Evolutionary conservation across 2,329 filamentous ascomycete species (phyloP).

Genomic region (Monosporascus sp.): DNA sequence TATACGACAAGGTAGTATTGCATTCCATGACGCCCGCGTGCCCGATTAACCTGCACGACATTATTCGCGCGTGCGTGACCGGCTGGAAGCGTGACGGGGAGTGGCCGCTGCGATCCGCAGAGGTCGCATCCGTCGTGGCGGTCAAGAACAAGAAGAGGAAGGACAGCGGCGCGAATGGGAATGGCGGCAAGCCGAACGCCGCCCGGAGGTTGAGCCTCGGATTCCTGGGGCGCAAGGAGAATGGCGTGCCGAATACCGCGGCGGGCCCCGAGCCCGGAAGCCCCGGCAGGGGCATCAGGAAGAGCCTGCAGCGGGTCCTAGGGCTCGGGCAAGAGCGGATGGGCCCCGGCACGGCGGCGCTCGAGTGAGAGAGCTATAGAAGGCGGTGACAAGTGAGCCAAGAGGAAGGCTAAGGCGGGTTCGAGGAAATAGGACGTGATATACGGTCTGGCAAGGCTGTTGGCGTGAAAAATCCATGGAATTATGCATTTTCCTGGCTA

Average conservation of each 20-base stretch:
- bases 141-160: slow-evolving; percentile 34
- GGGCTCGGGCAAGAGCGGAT: slow-evolving; percentile 25
- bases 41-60: slow-evolving; percentile 79
- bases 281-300: slow-evolving; percentile 24
- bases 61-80: slow-evolving; percentile 73
- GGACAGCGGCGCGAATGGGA: slow-evolving; percentile 5
- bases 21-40: slow-evolving; percentile 77
- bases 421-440: no score
- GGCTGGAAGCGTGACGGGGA: slow-evolving; percentile 93
- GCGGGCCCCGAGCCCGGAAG: neutral
- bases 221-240: slow-evolving; percentile 35
- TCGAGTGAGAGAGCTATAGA: slow-evolving; percentile 2
- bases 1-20: slow-evolving; percentile 85
- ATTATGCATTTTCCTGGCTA: no score
- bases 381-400: neutral
- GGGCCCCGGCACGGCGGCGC: slow-evolving; percentile 5
- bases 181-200: slow-evolving; percentile 21
- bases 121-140: slow-evolving; percentile 33
- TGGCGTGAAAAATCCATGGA: no score
- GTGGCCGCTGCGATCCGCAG: slow-evolving; percentile 68
- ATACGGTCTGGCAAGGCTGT: no score
- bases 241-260: slow-evolving; percentile 14
- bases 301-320: slow-evolving; percentile 30
- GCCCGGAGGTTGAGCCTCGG: slow-evolving; percentile 43
- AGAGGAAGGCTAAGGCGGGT: neutral